Evolutionary conservation across 108 stramenopile species (phyloP).

Genomic region (Chaetoceros tenuissimus): DNA sequence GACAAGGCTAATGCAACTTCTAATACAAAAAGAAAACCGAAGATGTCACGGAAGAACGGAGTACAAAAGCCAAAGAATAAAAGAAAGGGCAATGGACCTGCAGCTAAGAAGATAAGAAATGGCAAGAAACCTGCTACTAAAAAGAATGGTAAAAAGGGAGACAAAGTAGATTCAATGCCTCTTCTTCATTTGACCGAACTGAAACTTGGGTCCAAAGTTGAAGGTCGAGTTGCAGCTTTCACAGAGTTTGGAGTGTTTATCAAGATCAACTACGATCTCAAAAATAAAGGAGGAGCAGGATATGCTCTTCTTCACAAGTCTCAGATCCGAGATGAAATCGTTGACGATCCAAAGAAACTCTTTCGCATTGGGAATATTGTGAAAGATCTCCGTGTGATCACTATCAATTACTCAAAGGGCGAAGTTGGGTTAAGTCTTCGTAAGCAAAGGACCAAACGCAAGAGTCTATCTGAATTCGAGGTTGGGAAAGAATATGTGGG

Average conservation of each 20-base stretch:
- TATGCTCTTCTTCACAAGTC: conserved; percentile 32
- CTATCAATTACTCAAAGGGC: conserved; percentile 17
- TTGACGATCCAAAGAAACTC: conserved; percentile 14
- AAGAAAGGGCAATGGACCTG: conserved; percentile 8
- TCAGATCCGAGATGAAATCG: conserved; percentile 20
- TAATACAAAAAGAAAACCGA: background rate
- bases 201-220: conserved; percentile 18
- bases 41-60: background rate
- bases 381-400: conserved; percentile 20
- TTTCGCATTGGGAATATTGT: conserved; percentile 16
- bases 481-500: conserved; percentile 24
- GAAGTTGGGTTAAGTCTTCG: conserved; percentile 24
- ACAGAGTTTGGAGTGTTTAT: conserved; percentile 30
- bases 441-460: conserved; percentile 17
- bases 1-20: background rate
- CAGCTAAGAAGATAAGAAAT: conserved; percentile 6
- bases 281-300: conserved; percentile 17
- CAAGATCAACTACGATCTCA: conserved; percentile 22
- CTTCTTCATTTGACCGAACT: conserved; percentile 25
- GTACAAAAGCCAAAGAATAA: background rate
- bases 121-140: conserved; percentile 6
- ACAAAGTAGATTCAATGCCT: background rate
- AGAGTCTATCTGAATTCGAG: conserved; percentile 9
- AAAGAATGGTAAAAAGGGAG: background rate
- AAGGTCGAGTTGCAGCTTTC: conserved; percentile 21